Base-by-base conservation (phyloP, 495 filamentous ascomycete species). In the Oleoguttula mirabilis region DNA sequence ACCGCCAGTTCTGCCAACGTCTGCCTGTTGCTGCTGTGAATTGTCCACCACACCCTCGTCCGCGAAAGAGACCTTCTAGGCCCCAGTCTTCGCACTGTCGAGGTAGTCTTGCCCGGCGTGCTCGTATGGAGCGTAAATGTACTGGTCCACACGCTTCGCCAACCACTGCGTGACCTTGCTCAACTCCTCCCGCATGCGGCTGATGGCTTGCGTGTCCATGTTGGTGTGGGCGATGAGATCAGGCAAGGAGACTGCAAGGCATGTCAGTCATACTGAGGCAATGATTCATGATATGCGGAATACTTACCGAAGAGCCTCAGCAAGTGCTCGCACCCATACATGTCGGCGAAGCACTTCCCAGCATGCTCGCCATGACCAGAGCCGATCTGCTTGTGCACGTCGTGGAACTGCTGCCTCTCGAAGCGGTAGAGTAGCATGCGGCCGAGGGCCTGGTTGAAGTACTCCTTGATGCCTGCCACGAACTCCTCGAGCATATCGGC, bases 211-310 rank as follows among this genome's bases (percentile, higher is more conserved):
- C 20, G 75, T 66, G 56, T 96, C 90, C 90, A 98, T 94, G 61
- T 94, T 94, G 22, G 90, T 98, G 58, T 95, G 88, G 14, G 86
- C 87, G 49, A 98, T 76, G 21, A 96, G 75, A 60, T 98, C 90
- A 0, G 92, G 90, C 50, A 98, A 75, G 6, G 79, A 78, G 10
- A 93, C 90, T 95, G 43, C 5, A 28, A 28, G 17, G 8, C 27
- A 21, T 42, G 52, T 54, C 46, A 52, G 37, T 33, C 31, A 21
- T 34, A 21, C 33, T 8, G 7, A 12, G 3, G n/a, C 6, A 12
- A 32, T 2, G 25, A 22, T n/a, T n/a, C n/a, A n/a, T n/a, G n/a
- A n/a, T n/a, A n/a, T n/a, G n/a, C n/a, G n/a, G n/a, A n/a, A 24
- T 17, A 23, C 47, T 14, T 80, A 94, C 88, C 86, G 33, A 96